These are phyloP conservation scores for Candida krabiensis DNA, from an alignment of 805 yeast species.

Conservation along the genomic window DNA sequence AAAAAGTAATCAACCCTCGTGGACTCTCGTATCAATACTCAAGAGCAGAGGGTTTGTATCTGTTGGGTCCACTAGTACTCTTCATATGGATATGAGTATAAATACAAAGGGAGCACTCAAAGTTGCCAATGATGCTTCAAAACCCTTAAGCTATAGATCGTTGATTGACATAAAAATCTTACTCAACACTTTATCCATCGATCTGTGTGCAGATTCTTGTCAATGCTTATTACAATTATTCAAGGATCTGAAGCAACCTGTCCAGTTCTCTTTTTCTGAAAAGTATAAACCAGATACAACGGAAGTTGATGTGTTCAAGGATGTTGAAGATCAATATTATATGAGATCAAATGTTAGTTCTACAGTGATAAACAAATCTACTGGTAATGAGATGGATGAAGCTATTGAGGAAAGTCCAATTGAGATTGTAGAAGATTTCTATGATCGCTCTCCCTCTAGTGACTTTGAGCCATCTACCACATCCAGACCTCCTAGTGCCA, in stretches of 20 bases:
- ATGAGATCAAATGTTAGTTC: neutral
- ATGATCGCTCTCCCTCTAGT: slow-evolving; percentile 16
- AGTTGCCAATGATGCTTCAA: neutral
- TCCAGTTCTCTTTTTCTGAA: slow-evolving; percentile 56
- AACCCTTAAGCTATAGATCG: slow-evolving; percentile 30
- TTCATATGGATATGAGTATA: slow-evolving; percentile 34
- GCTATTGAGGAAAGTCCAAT: slow-evolving; percentile 10
- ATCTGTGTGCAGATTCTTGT: slow-evolving; percentile 81
- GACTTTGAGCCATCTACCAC: slow-evolving; percentile 17
- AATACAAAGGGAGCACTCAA: slow-evolving; percentile 6
- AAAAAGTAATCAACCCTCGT: slow-evolving; percentile 22
- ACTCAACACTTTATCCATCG: slow-evolving; percentile 48
- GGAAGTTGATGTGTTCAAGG: slow-evolving; percentile 42
- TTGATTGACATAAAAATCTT: slow-evolving; percentile 46
- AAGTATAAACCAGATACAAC: slow-evolving; percentile 48
- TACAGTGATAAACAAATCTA: neutral
- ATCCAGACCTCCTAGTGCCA: slow-evolving; percentile 5
- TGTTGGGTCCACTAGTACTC: slow-evolving; percentile 46
- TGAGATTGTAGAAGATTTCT: slow-evolving; percentile 30
- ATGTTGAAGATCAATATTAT: slow-evolving; percentile 39
- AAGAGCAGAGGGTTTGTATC: slow-evolving; percentile 50
- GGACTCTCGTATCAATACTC: slow-evolving; percentile 44
- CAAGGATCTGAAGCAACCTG: slow-evolving; percentile 71
- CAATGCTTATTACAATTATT: slow-evolving; percentile 67
- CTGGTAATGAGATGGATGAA: neutral